Percentiles rank a stretch among this genome's conserved stretches.
Conservation (phyloP, 306 rosid species). For the Ochetophila trinervis region DNA sequence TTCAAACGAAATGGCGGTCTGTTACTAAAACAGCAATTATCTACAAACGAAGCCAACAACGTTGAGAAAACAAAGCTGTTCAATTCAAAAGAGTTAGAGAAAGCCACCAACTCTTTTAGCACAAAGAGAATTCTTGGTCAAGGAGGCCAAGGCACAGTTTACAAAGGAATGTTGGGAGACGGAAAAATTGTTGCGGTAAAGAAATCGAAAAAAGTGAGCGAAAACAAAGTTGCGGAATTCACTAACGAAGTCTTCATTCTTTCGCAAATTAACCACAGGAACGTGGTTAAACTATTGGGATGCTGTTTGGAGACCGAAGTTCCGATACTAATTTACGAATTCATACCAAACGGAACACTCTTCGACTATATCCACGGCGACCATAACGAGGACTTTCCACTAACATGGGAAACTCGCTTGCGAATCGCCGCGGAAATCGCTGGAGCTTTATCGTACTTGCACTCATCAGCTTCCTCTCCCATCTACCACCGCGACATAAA, state of each 20-base stretch:
- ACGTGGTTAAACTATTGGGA: background rate
- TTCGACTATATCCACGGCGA: too few species aligned
- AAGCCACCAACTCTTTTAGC: constrained; percentile 10
- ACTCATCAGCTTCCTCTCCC: too few species aligned
- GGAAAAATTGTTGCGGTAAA: constrained; percentile 20
- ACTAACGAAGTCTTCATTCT: too few species aligned
- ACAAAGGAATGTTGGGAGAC: background rate
- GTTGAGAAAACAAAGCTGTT: constrained; percentile 18
- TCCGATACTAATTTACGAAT: too few species aligned
- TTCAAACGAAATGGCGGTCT: constrained; percentile 12
- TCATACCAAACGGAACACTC: too few species aligned
- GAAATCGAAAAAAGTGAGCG: background rate
- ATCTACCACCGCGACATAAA: too few species aligned
- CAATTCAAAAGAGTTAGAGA: constrained; percentile 20
- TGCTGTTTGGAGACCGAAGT: too few species aligned
- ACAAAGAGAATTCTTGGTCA: constrained; percentile 16
- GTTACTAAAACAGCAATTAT: constrained; percentile 1
- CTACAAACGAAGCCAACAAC: constrained; percentile 5
- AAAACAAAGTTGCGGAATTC: too few species aligned
- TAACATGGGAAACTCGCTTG: too few species aligned
- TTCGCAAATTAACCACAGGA: background rate
- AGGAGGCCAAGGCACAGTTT: constrained; percentile 16
- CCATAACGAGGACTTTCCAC: too few species aligned
- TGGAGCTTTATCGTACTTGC: too few species aligned
- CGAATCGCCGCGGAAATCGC: too few species aligned